These are phyloP conservation scores for Acrodontium crateriforme DNA, from an alignment of 2,329 filamentous ascomycete species.

Conservation along the genomic window DNA sequence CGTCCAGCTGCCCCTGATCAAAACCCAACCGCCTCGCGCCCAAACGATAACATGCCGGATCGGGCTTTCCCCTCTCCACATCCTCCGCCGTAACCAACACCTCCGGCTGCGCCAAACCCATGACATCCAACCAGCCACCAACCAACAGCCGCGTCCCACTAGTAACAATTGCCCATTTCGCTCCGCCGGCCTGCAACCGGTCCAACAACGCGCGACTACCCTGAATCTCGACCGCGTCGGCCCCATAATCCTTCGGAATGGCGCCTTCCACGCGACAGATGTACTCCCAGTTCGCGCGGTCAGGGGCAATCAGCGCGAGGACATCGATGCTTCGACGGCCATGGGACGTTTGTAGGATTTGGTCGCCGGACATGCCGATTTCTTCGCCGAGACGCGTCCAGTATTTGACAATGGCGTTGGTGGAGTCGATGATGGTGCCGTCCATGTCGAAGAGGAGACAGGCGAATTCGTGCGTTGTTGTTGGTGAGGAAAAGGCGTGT, in stretches of 20 bases:
- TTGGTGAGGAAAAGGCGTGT: constrained; percentile 27
- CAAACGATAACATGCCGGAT: constrained; percentile 35
- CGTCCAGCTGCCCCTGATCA: constrained; percentile 20
- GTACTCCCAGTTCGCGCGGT: constrained; percentile 80
- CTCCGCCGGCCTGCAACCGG: constrained; percentile 26
- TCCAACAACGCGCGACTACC: constrained; percentile 47
- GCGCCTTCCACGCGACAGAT: constrained; percentile 63
- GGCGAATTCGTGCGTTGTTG: constrained; percentile 27
- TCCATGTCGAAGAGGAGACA: constrained; percentile 60
- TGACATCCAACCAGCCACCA: constrained; percentile 35
- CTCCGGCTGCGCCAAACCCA: constrained; percentile 34
- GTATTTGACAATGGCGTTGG: constrained; percentile 60
- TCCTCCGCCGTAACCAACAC: constrained; percentile 37
- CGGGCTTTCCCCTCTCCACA: constrained; percentile 35
- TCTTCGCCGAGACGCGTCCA: constrained; percentile 68
- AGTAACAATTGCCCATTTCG: constrained; percentile 71
- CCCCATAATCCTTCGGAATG: constrained; percentile 63
- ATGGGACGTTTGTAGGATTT: constrained; percentile 79
- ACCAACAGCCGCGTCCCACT: constrained; percentile 35
- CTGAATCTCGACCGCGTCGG: constrained; percentile 71
- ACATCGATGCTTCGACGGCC: constrained; percentile 81
- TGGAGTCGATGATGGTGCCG: constrained; percentile 73
- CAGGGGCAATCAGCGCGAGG: constrained; percentile 62
- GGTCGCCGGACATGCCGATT: constrained; percentile 66
- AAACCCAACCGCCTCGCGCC: constrained; percentile 29